Evolutionary conservation across 768 basidiomycete genomes (phyloP).

Genomic region (Dacryopinax primogenitus): DNA sequence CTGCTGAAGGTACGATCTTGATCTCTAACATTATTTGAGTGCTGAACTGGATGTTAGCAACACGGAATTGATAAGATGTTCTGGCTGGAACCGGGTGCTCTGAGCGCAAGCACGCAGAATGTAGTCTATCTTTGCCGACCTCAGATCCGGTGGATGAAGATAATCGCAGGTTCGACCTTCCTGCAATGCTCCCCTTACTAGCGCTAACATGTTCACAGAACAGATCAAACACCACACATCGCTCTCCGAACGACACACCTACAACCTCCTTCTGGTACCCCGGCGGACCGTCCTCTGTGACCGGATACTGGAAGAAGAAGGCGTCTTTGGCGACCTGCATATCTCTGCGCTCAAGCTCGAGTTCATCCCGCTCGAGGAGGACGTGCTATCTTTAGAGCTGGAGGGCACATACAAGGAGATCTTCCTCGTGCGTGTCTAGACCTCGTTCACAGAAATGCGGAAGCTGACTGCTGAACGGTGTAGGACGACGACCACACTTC

Average conservation of each 20-base stretch:
- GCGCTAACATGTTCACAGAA: conserved; percentile 36
- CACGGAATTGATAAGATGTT: conserved; percentile 99
- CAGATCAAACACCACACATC: conserved; percentile 77
- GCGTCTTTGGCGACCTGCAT: conserved; percentile 90
- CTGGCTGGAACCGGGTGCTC: conserved; percentile 86
- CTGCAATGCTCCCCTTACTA: neutral
- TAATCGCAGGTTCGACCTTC: conserved; percentile 67
- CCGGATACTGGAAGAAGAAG: conserved; percentile 83
- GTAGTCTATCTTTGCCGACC: conserved; percentile 90
- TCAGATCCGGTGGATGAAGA: conserved; percentile 67
- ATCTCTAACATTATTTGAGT: no score
- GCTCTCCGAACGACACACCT: conserved; percentile 52
- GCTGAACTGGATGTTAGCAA: conserved; percentile 51
- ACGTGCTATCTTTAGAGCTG: conserved; percentile 80
- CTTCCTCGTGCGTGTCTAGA: conserved; percentile 57
- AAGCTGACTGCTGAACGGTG: neutral
- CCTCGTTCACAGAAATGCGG: neutral
- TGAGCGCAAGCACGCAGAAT: conserved; percentile 71
- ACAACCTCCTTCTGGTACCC: conserved; percentile 79
- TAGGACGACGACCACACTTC: conserved; percentile 90
- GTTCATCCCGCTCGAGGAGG: conserved; percentile 85
- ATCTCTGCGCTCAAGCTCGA: conserved; percentile 82
- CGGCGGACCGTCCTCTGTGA: conserved; percentile 74
- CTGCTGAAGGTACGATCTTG: conserved; percentile 83
- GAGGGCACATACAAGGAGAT: conserved; percentile 78